phyloP scores from a whole-genome alignment of 2,329 filamentous ascomycete genomes.

The Aspergillus quadricinctus region DNA sequence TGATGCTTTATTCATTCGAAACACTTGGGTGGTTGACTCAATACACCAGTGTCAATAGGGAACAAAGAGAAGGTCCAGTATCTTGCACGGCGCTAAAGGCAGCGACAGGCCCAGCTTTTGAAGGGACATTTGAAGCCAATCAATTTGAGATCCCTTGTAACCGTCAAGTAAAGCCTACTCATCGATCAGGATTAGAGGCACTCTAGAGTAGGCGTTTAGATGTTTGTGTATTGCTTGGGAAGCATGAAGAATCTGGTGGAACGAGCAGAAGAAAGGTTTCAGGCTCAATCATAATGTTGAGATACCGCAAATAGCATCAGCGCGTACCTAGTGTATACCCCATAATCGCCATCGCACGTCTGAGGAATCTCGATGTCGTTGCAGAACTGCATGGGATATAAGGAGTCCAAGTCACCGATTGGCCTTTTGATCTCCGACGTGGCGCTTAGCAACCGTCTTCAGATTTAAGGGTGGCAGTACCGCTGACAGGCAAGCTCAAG shows the following conservation, averaged over 20 bases:
- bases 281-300: neutral
- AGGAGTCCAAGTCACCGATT: conserved; percentile 3
- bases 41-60: neutral
- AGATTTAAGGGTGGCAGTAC: neutral
- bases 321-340: conserved; percentile 9
- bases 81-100: neutral
- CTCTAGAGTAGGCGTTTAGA: neutral
- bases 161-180: neutral
- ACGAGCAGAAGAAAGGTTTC: conserved; percentile 7
- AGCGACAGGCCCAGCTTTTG: conserved; percentile 3
- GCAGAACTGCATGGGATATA: conserved; percentile 6
- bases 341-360: neutral
- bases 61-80: conserved; percentile 1
- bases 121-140: conserved; percentile 13
- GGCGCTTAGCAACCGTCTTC: conserved; percentile 4
- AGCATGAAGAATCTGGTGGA: conserved; percentile 1
- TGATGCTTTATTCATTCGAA: conserved; percentile 3
- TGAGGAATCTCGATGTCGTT: conserved; percentile 3
- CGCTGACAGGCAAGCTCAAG: neutral
- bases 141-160: neutral
- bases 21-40: conserved; percentile 2
- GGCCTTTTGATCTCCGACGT: neutral
- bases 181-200: conserved; percentile 6
- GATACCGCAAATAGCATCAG: conserved; percentile 16
- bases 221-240: conserved; percentile 1